A percentile compares a stretch with the other conserved stretches of the same genome.
Evolutionary conservation across 164 flowering plant genomes (phyloP).

Genomic region (Houttuynia cordata): DNA sequence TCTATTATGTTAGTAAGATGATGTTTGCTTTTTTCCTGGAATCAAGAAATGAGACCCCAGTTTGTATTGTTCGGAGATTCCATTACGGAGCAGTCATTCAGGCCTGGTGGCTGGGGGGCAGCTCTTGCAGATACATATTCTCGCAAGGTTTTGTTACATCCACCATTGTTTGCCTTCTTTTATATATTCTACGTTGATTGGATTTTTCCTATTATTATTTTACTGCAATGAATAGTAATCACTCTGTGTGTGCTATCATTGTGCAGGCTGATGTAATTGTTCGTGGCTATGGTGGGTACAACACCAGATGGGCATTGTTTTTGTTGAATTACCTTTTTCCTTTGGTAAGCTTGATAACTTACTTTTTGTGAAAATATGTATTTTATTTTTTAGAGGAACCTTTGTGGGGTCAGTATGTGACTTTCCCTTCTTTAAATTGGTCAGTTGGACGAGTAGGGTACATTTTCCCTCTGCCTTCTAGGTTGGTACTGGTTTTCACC

Average conservation of each 20-base stretch:
- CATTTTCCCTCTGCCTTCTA: too few species aligned
- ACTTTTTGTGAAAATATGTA: not conserved
- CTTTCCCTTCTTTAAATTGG: too few species aligned
- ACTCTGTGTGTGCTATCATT: not conserved
- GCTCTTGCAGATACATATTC: slow-evolving; percentile 60
- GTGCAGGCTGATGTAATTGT: slow-evolving; percentile 61
- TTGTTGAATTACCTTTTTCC: slow-evolving; percentile 68
- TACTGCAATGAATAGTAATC: not conserved
- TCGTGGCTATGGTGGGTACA: slow-evolving; percentile 94
- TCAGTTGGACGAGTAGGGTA: too few species aligned
- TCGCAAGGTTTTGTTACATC: slow-evolving; percentile 47
- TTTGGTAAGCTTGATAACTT: slow-evolving; percentile 25
- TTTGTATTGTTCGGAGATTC: slow-evolving; percentile 88
- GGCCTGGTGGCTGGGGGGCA: slow-evolving; percentile 83
- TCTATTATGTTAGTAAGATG: not conserved
- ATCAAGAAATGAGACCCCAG: slow-evolving; percentile 46
- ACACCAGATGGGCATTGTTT: slow-evolving; percentile 85
- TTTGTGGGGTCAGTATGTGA: too few species aligned
- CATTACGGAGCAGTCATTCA: slow-evolving; percentile 72
- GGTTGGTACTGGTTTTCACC: too few species aligned
- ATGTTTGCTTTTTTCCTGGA: too few species aligned
- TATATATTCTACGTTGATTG: not conserved
- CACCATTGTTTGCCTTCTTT: not conserved
- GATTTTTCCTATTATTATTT: not conserved
- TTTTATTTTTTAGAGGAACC: too few species aligned